Percentiles rank a stretch among this genome's conserved stretches.
phyloP scores from a whole-genome alignment of 495 filamentous ascomycete genomes.

The Annulohypoxylon stygium region DNA sequence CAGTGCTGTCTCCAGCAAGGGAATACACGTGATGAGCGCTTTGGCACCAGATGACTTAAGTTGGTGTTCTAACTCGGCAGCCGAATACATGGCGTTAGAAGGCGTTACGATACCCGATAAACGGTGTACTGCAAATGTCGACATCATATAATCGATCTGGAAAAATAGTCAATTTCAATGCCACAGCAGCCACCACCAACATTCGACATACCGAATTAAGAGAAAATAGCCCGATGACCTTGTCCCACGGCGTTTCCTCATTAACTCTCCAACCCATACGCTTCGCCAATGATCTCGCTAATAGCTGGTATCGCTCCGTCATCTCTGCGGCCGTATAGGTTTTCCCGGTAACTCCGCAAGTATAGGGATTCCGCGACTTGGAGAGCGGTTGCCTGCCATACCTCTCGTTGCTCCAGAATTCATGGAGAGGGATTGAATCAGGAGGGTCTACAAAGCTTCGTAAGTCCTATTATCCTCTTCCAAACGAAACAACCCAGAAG shows the following conservation, averaged over 20 bases:
- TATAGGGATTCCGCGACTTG: constrained; percentile 79
- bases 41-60: constrained; percentile 80
- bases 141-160: constrained; percentile 83
- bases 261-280: constrained; percentile 82
- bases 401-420: constrained; percentile 83
- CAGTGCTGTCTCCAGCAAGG: constrained; percentile 77
- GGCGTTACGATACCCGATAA: constrained; percentile 81
- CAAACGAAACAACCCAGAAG: constrained; percentile 21
- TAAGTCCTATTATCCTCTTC: constrained; percentile 24
- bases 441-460: constrained; percentile 65
- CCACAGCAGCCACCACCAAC: neutral
- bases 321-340: constrained; percentile 76
- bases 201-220: constrained; percentile 76
- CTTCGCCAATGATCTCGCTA: constrained; percentile 79
- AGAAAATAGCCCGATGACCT: constrained; percentile 80
- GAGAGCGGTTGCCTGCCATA: constrained; percentile 76
- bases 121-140: constrained; percentile 81
- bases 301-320: constrained; percentile 72
- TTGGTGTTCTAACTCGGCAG: constrained; percentile 81
- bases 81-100: constrained; percentile 86
- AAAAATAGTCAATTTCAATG: constrained; percentile 23
- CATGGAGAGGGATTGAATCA: constrained; percentile 79
- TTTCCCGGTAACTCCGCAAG: constrained; percentile 81
- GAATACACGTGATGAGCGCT: constrained; percentile 82
- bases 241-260: constrained; percentile 85